A percentile compares a stretch with the other conserved stretches of the same genome.
Conservation (phyloP, 2,329 filamentous ascomycete genomes). For the Daldinia sp. region DNA sequence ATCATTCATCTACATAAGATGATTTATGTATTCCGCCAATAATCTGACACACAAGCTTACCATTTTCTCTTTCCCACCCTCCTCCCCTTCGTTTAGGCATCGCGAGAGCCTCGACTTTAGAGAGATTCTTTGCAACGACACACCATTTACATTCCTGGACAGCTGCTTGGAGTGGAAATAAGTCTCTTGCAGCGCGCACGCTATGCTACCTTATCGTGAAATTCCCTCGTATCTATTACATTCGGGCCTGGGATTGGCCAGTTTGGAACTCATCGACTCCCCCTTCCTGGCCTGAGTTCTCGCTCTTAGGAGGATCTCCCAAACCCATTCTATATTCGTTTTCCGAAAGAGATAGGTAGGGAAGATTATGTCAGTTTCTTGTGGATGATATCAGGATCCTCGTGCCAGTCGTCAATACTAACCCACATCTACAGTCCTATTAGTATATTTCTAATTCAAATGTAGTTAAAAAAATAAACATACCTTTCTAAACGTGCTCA, state of each 20-base stretch:
- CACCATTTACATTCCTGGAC: neutral
- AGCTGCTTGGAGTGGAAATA: slow-evolving; percentile 5
- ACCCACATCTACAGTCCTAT: slow-evolving; percentile 87
- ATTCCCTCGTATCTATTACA: slow-evolving; percentile 20
- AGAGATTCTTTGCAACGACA: neutral
- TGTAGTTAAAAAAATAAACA: slow-evolving; percentile 47
- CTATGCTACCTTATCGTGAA: slow-evolving; percentile 21
- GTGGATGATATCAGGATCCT: slow-evolving; percentile 99
- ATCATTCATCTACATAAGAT: slow-evolving; percentile 52
- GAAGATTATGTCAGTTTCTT: slow-evolving; percentile 85
- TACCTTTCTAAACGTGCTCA: slow-evolving; percentile 99
- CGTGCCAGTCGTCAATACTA: slow-evolving; percentile 99
- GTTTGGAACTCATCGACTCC: slow-evolving; percentile 12
- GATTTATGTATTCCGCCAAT: slow-evolving; percentile 41
- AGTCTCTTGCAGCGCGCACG: slow-evolving; percentile 17
- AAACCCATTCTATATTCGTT: neutral
- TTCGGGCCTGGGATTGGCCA: slow-evolving; percentile 7
- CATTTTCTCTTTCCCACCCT: slow-evolving; percentile 16
- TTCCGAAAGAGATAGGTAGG: neutral
- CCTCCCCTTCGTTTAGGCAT: slow-evolving; percentile 5
- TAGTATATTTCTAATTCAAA: slow-evolving; percentile 26
- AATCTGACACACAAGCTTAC: slow-evolving; percentile 40
- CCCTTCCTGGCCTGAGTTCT: neutral
- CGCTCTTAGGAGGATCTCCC: slow-evolving; percentile 16
- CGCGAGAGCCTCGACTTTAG: slow-evolving; percentile 5